Percentiles rank a stretch among this genome's conserved stretches.
Evolutionary conservation across 257 asterid genomes (phyloP).

Genomic region (Coffea canephora): DNA sequence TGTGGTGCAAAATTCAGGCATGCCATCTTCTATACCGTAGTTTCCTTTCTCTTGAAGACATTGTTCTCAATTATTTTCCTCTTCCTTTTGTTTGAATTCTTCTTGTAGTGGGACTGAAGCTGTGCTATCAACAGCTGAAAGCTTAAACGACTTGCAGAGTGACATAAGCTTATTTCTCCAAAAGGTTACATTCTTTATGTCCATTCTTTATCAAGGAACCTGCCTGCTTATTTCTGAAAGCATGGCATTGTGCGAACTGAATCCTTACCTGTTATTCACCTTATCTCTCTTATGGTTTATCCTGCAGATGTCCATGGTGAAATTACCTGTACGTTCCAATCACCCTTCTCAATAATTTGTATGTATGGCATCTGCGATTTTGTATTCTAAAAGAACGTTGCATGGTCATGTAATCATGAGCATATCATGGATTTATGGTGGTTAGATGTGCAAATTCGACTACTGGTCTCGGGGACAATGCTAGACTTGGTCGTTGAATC

Average conservation of each 20-base stretch:
- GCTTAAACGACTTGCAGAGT: slow-evolving; percentile 39
- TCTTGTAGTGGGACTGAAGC: slow-evolving; percentile 77
- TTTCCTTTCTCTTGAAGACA: slow-evolving; percentile 7
- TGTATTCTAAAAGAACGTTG: background rate
- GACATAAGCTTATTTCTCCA: slow-evolving; percentile 43
- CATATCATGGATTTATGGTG: too few relatives aligned
- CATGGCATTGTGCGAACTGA: background rate
- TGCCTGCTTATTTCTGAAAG: background rate
- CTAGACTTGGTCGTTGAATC: background rate
- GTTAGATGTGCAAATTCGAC: too few relatives aligned
- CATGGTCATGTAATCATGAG: background rate
- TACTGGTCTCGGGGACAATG: background rate
- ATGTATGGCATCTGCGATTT: slow-evolving; percentile 6
- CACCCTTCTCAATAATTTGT: slow-evolving; percentile 1
- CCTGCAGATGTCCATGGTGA: slow-evolving; percentile 63
- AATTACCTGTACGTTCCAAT: slow-evolving; percentile 60
- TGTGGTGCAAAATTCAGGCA: slow-evolving; percentile 77
- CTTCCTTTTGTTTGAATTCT: background rate
- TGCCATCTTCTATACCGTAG: slow-evolving; percentile 19
- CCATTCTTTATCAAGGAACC: slow-evolving; percentile 1
- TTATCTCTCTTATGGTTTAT: slow-evolving; percentile 17
- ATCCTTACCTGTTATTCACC: slow-evolving; percentile 19
- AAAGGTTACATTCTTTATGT: slow-evolving; percentile 52
- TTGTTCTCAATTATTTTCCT: slow-evolving; percentile 6
- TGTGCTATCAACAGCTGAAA: slow-evolving; percentile 47